phyloP scores from a whole-genome alignment of 257 asterid species.

The Cynanchum wilfordii region DNA sequence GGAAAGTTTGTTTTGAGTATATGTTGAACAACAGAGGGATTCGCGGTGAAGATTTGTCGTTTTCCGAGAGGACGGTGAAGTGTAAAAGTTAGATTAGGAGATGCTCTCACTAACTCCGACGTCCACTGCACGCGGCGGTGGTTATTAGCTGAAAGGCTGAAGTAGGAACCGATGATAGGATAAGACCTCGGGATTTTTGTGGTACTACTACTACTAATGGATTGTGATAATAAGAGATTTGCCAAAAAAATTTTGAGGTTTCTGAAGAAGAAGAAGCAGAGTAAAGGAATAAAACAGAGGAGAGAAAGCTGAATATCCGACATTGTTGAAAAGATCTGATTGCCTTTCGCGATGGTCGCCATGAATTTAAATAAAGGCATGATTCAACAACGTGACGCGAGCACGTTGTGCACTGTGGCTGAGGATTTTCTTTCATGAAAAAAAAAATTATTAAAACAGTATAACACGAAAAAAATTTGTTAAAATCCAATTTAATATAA shows the following conservation, averaged over 20 bases:
- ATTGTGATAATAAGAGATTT: background rate
- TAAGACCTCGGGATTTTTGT: constrained; percentile 33
- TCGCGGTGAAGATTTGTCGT: constrained; percentile 47
- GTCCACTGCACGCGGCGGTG: constrained; percentile 51
- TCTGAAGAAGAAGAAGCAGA: constrained; percentile 31
- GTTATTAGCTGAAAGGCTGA: constrained; percentile 30
- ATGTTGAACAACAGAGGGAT: constrained; percentile 59
- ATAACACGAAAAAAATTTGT: no score
- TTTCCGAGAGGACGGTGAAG: constrained; percentile 52
- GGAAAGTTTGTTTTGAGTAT: constrained; percentile 50
- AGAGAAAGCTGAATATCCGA: constrained; percentile 19
- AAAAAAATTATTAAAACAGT: no score
- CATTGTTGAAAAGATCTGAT: background rate
- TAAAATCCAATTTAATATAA: no score
- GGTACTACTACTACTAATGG: background rate
- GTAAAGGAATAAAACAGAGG: constrained; percentile 24
- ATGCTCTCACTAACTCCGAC: constrained; percentile 28
- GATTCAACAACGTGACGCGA: no score
- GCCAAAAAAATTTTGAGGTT: background rate
- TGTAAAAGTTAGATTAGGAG: constrained; percentile 50
- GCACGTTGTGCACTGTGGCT: no score
- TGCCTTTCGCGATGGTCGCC: no score
- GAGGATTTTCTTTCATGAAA: no score
- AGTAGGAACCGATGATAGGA: constrained; percentile 52
- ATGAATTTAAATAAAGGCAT: no score